Evolutionary conservation across 148 eudicot genomes (phyloP).

Genomic region (Vaccinium macrocarpon): DNA sequence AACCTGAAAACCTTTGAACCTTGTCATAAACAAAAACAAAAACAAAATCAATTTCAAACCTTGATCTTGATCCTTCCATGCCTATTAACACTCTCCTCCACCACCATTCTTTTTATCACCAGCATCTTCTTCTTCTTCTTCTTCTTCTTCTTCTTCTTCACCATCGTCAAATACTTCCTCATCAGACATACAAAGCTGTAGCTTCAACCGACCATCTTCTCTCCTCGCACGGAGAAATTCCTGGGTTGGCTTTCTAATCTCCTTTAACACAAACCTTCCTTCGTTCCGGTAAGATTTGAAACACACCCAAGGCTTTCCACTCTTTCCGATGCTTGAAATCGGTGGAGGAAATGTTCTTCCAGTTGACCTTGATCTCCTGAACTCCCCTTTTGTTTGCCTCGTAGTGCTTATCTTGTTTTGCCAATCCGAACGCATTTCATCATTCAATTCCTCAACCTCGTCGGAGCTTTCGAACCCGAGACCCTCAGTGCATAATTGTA

Average conservation of each 20-base stretch:
- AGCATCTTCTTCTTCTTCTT: not conserved
- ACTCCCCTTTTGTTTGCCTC: constrained; percentile 6
- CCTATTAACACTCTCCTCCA: not conserved
- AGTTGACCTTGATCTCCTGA: constrained; percentile 34
- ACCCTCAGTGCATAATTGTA: constrained; percentile 80
- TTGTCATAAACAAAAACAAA: not conserved
- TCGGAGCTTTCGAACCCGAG: constrained; percentile 84
- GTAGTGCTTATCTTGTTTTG: not conserved
- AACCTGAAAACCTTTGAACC: not conserved
- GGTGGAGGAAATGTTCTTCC: constrained; percentile 70
- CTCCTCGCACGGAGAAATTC: constrained; percentile 68
- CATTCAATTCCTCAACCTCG: constrained; percentile 52
- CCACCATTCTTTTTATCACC: not conserved
- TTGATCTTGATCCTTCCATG: not conserved
- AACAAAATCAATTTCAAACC: not conserved
- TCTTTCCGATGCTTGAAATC: constrained; percentile 66
- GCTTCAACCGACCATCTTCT: constrained; percentile 71
- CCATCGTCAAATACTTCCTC: constrained; percentile 29
- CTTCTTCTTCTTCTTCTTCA: constrained; percentile 28
- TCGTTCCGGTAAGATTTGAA: constrained; percentile 58
- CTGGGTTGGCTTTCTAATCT: constrained; percentile 53
- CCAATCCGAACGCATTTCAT: constrained; percentile 9
- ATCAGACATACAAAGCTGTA: constrained; percentile 48
- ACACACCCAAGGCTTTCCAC: constrained; percentile 67
- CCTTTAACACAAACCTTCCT: constrained; percentile 74